Percentiles rank a stretch among this genome's conserved stretches.
phyloP scores from a whole-genome alignment of 179 eudicot genomes.

The Corrigiola litoralis region DNA sequence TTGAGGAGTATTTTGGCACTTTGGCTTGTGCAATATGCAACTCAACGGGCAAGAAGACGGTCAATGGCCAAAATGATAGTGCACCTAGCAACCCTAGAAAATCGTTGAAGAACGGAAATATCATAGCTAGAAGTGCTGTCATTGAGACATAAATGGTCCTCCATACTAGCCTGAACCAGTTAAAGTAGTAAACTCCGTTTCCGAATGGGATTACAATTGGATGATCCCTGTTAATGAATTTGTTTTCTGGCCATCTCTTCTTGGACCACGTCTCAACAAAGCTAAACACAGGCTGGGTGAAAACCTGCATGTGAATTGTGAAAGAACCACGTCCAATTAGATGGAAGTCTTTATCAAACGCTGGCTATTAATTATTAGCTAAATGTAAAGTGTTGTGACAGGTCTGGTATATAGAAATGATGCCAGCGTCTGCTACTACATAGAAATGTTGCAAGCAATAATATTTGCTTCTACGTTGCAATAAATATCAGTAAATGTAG shows the following conservation, averaged over 20 bases:
- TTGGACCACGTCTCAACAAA: slow-evolving; percentile 37
- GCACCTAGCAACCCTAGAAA: slow-evolving; percentile 59
- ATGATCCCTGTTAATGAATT: slow-evolving; percentile 47
- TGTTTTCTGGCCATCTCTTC: slow-evolving; percentile 42
- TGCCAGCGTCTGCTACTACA: too few species aligned
- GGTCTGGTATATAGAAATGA: too few species aligned
- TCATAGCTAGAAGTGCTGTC: slow-evolving; percentile 51
- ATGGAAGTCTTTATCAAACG: too few species aligned
- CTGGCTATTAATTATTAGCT: too few species aligned
- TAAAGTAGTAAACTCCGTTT: slow-evolving; percentile 36
- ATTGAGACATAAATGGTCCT: slow-evolving; percentile 49
- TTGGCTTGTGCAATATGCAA: slow-evolving; percentile 50
- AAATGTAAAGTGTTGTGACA: too few species aligned
- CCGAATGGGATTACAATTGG: slow-evolving; percentile 34
- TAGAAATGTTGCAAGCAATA: too few species aligned
- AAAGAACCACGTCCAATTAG: neutral
- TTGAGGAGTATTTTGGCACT: slow-evolving; percentile 35
- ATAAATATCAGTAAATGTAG: too few species aligned
- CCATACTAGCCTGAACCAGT: slow-evolving; percentile 52
- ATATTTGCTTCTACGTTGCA: too few species aligned
- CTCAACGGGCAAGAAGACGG: slow-evolving; percentile 61
- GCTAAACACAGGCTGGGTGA: slow-evolving; percentile 51
- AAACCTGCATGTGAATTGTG: slow-evolving; percentile 42
- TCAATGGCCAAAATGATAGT: slow-evolving; percentile 49
- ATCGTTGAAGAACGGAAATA: slow-evolving; percentile 67